Base-by-base conservation (phyloP, 1,284 basidiomycete species). In the Trametes polyzona region DNA sequence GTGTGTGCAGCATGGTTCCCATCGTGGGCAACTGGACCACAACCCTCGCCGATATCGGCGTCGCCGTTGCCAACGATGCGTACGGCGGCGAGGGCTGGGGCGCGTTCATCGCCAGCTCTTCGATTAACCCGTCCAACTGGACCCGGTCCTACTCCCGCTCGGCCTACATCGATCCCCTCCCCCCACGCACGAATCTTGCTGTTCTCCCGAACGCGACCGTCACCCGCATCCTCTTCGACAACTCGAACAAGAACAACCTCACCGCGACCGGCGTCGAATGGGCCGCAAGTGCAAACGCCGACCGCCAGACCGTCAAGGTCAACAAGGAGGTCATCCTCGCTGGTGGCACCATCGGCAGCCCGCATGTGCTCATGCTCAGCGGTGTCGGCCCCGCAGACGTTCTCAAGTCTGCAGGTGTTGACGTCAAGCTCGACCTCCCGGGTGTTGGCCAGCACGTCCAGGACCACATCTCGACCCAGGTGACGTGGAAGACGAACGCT, bases 371-470 rank as follows among this genome's bases (percentile, higher is more conserved):
- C 37, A 80, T 88, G 78, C 75, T 84, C 9, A 89, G 86, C 55
- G 91, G 91, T 59, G 80, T 93, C 53, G 91, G 90, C 0, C 87
- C 88, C 3, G 70, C 67, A 49, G 80, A 82, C 47, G 78, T 85
- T 2, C 72, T 92, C 39, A 63, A 76, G 23, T 67, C 69, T 7
- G 79, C 83, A 24, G 82, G 82, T 43, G 81, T 93, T 17, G 49
- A 64, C 11, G 70, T 79, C 4, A 55, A 68, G 24, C 59, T 76
- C 37, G 83, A 84, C 58, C 75, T 91, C 2, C 88, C 89, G 4
- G 87, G 86, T 53, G 90, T 94, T 51, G 91, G 91, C 1, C 83
- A 88, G 71, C 86, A 90, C 73, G 69, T 92, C 41, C 87, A 90
- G 69, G 88, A 93, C 69, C 88, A 90, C 71, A 65, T 88, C 56